Percentiles rank a stretch among this genome's conserved stretches.
These are phyloP conservation scores for Fagus sylvatica DNA, from an alignment of 306 rosid genomes.

Conservation along the genomic window DNA sequence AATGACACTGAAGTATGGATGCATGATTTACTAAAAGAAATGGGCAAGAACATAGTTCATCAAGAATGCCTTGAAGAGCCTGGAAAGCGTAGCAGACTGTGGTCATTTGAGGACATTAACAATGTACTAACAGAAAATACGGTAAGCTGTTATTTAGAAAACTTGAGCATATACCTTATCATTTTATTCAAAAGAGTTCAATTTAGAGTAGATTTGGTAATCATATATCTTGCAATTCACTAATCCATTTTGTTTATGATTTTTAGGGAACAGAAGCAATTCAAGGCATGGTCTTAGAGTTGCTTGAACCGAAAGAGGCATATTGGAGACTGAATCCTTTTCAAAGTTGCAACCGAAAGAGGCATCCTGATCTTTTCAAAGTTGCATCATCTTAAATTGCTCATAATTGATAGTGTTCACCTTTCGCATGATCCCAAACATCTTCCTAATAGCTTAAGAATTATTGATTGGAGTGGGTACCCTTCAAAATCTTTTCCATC, in stretches of 20 bases:
- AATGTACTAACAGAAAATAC: slow-evolving; percentile 19
- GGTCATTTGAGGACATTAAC: slow-evolving; percentile 28
- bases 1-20: neutral
- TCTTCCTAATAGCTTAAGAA: too few relatives aligned
- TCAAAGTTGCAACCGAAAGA: slow-evolving; percentile 22
- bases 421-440: too few relatives aligned
- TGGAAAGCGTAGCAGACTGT: slow-evolving; percentile 24
- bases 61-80: neutral
- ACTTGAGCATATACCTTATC: neutral
- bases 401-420: too few relatives aligned
- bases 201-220: neutral
- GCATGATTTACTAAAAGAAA: slow-evolving; percentile 39
- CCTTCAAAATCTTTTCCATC: too few relatives aligned
- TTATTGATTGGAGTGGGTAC: too few relatives aligned
- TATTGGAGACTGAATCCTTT: neutral
- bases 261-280: slow-evolving; percentile 15
- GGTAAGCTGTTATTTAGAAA: neutral
- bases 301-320: neutral
- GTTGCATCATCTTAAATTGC: too few relatives aligned
- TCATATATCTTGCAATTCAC: neutral
- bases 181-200: neutral
- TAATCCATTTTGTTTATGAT: neutral
- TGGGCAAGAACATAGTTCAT: slow-evolving; percentile 32
- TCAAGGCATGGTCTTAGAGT: neutral
- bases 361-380: too few relatives aligned